Percentiles rank a stretch among this genome's conserved stretches.
These are phyloP conservation scores for Pichia sp. DNA, from an alignment of 1,139 yeast genomes.

Conservation along the genomic window DNA sequence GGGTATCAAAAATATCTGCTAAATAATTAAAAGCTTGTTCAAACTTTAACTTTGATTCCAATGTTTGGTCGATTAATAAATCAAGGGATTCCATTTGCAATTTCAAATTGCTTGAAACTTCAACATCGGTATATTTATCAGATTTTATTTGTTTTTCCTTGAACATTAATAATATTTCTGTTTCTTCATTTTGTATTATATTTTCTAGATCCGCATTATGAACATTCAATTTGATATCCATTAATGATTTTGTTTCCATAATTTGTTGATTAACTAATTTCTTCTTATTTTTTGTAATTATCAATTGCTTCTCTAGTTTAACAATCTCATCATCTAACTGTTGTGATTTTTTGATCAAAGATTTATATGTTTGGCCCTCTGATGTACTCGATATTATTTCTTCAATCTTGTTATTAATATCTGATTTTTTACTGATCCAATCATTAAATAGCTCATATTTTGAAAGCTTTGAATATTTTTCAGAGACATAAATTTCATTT, in stretches of 20 bases:
- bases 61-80: slow-evolving; percentile 23
- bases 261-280: slow-evolving; percentile 38
- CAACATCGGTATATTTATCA: slow-evolving; percentile 2
- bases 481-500: slow-evolving; percentile 43
- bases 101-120: slow-evolving; percentile 26
- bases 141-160: slow-evolving; percentile 11
- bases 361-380: slow-evolving; percentile 41
- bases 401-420: slow-evolving; percentile 34
- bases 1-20: slow-evolving; percentile 33
- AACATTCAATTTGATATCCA: slow-evolving; percentile 26
- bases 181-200: slow-evolving; percentile 16
- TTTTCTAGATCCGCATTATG: slow-evolving; percentile 19
- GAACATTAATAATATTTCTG: slow-evolving; percentile 17
- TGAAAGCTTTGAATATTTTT: slow-evolving; percentile 30
- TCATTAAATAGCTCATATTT: slow-evolving; percentile 35
- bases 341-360: slow-evolving; percentile 34
- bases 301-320: slow-evolving; percentile 36
- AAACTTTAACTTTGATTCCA: slow-evolving; percentile 19
- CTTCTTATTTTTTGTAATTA: slow-evolving; percentile 35
- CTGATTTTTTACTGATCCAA: slow-evolving; percentile 41
- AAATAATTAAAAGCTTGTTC: slow-evolving; percentile 32
- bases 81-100: slow-evolving; percentile 28
- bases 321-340: slow-evolving; percentile 39
- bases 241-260: slow-evolving; percentile 36
- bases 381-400: slow-evolving; percentile 35